Percentiles rank a stretch among this genome's conserved stretches.
These are phyloP conservation scores for Rhodofomes roseus DNA, from an alignment of 1,284 basidiomycete genomes.

Conservation along the genomic window DNA sequence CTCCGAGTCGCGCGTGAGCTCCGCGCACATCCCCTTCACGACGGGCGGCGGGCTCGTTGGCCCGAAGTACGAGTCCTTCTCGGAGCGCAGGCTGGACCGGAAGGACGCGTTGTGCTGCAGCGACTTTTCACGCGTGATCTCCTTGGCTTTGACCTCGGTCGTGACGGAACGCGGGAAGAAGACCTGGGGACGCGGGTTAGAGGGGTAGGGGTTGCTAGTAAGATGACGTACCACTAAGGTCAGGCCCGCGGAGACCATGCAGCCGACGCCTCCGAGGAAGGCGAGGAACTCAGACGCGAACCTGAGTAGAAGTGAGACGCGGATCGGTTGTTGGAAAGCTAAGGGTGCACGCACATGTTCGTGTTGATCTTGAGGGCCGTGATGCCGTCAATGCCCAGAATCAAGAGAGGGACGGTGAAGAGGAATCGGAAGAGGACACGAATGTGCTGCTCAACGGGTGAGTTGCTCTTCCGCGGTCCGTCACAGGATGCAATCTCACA, in stretches of 20 bases:
- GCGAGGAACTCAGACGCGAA: conserved; percentile 53
- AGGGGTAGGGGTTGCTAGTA: too few relatives aligned
- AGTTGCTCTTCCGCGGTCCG: background rate
- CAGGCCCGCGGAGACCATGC: conserved; percentile 62
- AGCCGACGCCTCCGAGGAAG: conserved; percentile 56
- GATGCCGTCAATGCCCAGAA: conserved; percentile 66
- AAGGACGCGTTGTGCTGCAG: conserved; percentile 11
- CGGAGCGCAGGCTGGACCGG: conserved; percentile 15
- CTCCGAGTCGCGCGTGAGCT: background rate
- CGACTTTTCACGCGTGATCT: conserved; percentile 21
- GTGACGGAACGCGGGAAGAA: conserved; percentile 76
- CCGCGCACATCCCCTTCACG: background rate
- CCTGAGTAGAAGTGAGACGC: conserved; percentile 5
- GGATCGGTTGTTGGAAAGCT: background rate
- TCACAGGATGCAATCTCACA: conserved; percentile 37
- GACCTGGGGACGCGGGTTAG: conserved; percentile 22
- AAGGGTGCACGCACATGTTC: conserved; percentile 36
- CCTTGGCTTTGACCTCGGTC: conserved; percentile 37
- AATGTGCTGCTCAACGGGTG: conserved; percentile 42
- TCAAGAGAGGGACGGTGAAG: conserved; percentile 57
- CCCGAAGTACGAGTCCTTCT: conserved; percentile 9
- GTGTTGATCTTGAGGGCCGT: conserved; percentile 62
- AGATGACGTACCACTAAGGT: conserved; percentile 49
- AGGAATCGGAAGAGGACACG: conserved; percentile 69
- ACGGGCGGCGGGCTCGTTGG: conserved; percentile 4